These are phyloP conservation scores for Tricholoma saponaceum DNA, from an alignment of 768 basidiomycete genomes.

Conservation along the genomic window DNA sequence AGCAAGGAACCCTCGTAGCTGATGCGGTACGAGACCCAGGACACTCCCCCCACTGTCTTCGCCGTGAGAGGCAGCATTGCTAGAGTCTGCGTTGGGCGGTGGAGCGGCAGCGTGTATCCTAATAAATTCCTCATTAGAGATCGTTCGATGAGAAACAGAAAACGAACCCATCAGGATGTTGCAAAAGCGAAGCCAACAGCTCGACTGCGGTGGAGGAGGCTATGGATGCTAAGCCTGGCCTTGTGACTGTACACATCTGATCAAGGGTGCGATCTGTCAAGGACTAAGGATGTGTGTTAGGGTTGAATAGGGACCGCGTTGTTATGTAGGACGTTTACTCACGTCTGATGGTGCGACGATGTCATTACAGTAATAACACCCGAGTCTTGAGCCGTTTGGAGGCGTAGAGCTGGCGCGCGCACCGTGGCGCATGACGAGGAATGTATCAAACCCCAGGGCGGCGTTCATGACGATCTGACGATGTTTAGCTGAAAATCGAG, in stretches of 20 bases:
- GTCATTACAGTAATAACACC: slow-evolving; percentile 99
- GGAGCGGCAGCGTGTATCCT: slow-evolving; percentile 67
- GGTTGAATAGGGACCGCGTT: not conserved
- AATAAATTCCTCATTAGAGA: not conserved
- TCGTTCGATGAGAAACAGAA: not conserved
- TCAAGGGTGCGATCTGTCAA: slow-evolving; percentile 89
- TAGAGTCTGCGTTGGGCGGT: slow-evolving; percentile 34
- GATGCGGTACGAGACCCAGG: slow-evolving; percentile 89
- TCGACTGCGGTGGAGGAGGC: slow-evolving; percentile 93
- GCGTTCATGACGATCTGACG: slow-evolving; percentile 86
- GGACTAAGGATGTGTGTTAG: slow-evolving; percentile 5
- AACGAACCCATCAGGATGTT: slow-evolving; percentile 82
- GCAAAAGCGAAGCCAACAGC: slow-evolving; percentile 80
- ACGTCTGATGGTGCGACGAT: slow-evolving; percentile 96
- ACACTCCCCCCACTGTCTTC: slow-evolving; percentile 42
- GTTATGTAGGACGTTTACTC: slow-evolving; percentile 12
- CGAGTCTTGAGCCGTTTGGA: slow-evolving; percentile 43
- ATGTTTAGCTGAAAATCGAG: not conserved
- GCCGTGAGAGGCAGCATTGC: slow-evolving; percentile 18
- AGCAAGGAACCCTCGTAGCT: slow-evolving; percentile 85
- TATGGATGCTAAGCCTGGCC: slow-evolving; percentile 91
- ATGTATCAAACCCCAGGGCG: slow-evolving; percentile 93
- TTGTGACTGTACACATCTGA: slow-evolving; percentile 98
- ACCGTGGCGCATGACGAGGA: slow-evolving; percentile 96
- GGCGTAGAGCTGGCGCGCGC: slow-evolving; percentile 40